phyloP scores from a whole-genome alignment of 129 eudicot species.

The Tagetes patula region DNA sequence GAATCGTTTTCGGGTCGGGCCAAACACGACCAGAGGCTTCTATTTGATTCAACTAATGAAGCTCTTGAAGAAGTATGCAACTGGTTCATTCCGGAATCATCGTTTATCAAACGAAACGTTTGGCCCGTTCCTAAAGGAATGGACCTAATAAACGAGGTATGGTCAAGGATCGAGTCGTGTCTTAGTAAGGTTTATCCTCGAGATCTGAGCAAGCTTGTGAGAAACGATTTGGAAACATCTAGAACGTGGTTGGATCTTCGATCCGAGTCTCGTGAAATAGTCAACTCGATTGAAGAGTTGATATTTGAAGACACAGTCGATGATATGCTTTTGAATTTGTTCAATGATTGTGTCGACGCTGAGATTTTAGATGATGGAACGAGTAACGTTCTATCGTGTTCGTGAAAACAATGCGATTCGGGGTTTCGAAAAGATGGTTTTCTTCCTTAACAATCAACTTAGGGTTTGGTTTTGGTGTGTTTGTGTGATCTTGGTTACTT shows the following conservation, averaged over 20 bases:
- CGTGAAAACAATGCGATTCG: neutral
- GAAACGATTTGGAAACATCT: conserved; percentile 53
- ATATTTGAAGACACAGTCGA: conserved; percentile 61
- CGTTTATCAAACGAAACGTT: conserved; percentile 35
- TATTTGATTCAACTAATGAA: conserved; percentile 75
- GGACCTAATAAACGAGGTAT: conserved; percentile 67
- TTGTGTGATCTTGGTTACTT: conserved; percentile 33
- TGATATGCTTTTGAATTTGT: conserved; percentile 48
- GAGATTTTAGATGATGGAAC: conserved; percentile 29
- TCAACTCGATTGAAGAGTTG: conserved; percentile 47
- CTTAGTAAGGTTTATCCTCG: conserved; percentile 42
- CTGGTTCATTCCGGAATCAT: conserved; percentile 47
- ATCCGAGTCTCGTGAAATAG: conserved; percentile 48
- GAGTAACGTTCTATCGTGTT: conserved; percentile 10
- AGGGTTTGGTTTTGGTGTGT: conserved; percentile 43
- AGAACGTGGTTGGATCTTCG: conserved; percentile 64
- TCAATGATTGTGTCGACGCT: conserved; percentile 9
- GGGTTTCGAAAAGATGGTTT: conserved; percentile 20
- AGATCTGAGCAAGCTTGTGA: conserved; percentile 65
- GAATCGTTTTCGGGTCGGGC: conserved; percentile 70
- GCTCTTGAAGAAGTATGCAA: conserved; percentile 61
- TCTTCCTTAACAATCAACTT: conserved; percentile 20
- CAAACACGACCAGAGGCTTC: conserved; percentile 63
- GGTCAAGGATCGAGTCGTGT: conserved; percentile 67
- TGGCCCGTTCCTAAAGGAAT: conserved; percentile 61